These are phyloP conservation scores for Mrakia blollopis DNA, from an alignment of 768 basidiomycete species.

Conservation along the genomic window DNA sequence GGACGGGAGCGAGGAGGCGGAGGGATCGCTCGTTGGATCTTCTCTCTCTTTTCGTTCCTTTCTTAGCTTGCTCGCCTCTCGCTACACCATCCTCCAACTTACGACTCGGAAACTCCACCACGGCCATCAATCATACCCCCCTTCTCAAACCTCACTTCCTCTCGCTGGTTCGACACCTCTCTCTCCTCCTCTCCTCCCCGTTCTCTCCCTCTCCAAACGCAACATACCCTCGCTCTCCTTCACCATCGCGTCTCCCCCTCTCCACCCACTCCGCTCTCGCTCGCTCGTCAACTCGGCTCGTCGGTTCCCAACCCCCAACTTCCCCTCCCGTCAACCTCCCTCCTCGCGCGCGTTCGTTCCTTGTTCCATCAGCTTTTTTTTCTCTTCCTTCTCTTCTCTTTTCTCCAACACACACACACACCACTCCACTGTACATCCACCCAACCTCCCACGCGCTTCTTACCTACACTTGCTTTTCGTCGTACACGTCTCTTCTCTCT, in stretches of 20 bases:
- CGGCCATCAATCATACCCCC: slow-evolving; percentile 3
- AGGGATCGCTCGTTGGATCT: not conserved
- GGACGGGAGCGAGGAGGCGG: not conserved
- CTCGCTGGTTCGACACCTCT: not conserved
- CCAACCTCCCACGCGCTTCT: no score
- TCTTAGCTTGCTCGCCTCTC: not conserved
- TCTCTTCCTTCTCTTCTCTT: not conserved
- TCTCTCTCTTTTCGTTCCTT: not conserved
- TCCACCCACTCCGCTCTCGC: not conserved
- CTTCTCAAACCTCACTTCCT: not conserved
- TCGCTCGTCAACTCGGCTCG: not conserved
- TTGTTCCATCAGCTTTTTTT: slow-evolving; percentile 2
- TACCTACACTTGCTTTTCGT: not conserved
- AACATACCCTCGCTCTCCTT: slow-evolving; percentile 1
- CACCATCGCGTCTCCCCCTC: not conserved
- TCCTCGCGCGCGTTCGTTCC: slow-evolving; percentile 5
- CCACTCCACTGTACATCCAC: slow-evolving; percentile 10
- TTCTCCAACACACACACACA: no score
- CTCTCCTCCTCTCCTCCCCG: not conserved
- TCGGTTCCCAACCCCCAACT: not conserved
- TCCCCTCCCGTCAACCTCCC: not conserved
- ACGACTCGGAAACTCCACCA: not conserved
- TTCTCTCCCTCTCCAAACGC: not conserved
- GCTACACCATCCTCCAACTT: no score
- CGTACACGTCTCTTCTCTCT: slow-evolving; percentile 1